A percentile compares a stretch with the other conserved stretches of the same genome.
Evolutionary conservation across 2,329 filamentous ascomycete species (phyloP).

Genomic region (Talaromyces atroroseus): DNA sequence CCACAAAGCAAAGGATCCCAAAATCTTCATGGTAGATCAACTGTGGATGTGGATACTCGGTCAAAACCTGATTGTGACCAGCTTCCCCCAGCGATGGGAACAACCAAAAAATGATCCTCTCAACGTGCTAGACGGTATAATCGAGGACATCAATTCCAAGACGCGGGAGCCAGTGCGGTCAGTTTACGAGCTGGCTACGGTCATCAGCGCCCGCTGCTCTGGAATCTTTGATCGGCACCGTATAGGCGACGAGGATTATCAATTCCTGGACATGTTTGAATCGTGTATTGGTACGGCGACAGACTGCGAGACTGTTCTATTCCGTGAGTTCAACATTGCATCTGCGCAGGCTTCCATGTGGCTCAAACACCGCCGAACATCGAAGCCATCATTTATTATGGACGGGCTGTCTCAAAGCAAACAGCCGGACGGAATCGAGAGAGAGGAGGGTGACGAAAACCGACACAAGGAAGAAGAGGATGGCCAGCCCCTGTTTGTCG

Average conservation of each 20-base stretch:
- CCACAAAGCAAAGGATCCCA: constrained; percentile 40
- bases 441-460: not conserved
- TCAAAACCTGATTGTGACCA: constrained; percentile 53
- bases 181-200: constrained; percentile 58
- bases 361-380: constrained; percentile 47
- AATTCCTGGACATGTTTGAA: constrained; percentile 65
- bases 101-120: constrained; percentile 58
- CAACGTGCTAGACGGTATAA: constrained; percentile 56
- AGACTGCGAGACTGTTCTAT: constrained; percentile 54
- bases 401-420: constrained; percentile 14
- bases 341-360: constrained; percentile 53
- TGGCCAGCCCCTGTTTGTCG: constrained; percentile 44
- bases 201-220: constrained; percentile 56
- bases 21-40: constrained; percentile 65
- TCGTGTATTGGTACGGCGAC: constrained; percentile 53
- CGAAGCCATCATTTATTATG: constrained; percentile 28
- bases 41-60: constrained; percentile 60
- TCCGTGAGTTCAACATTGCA: constrained; percentile 55
- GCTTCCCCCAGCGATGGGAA: constrained; percentile 36
- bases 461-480: constrained; percentile 20
- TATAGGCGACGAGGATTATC: constrained; percentile 54
- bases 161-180: constrained; percentile 55
- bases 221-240: constrained; percentile 57
- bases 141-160: constrained; percentile 62
- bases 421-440: not conserved